Evolutionary conservation across 768 basidiomycete species (phyloP).

Genomic region (Scleroderma bovista): DNA sequence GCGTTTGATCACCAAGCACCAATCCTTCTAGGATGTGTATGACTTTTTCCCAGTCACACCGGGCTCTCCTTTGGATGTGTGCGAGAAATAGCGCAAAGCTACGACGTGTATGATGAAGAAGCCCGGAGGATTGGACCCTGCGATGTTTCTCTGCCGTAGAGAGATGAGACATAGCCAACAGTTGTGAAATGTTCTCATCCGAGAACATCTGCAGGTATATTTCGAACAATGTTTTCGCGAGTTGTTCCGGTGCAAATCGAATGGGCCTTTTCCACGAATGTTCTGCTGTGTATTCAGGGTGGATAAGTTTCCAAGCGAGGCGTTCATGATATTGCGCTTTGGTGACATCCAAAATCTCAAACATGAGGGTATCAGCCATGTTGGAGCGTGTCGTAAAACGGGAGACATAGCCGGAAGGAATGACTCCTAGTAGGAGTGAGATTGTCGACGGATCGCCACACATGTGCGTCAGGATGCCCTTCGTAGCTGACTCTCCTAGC

Average conservation of each 20-base stretch:
- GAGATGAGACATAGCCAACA: constrained; percentile 3
- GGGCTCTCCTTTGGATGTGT: constrained; percentile 33
- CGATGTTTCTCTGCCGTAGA: neutral
- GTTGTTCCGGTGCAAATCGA: constrained; percentile 19
- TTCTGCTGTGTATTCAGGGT: neutral
- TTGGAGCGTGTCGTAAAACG: constrained; percentile 28
- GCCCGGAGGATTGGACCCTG: constrained; percentile 5
- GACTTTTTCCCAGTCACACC: constrained; percentile 37
- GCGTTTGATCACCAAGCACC: constrained; percentile 7
- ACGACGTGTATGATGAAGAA: constrained; percentile 43
- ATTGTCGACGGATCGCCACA: constrained; percentile 25
- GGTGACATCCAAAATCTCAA: no score
- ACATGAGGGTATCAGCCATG: constrained; percentile 14
- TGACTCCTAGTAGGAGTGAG: constrained; percentile 22
- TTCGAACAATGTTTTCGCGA: constrained; percentile 18
- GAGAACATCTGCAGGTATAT: constrained; percentile 28
- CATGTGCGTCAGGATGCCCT: constrained; percentile 16
- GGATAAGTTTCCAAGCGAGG: constrained; percentile 22
- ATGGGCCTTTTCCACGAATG: neutral
- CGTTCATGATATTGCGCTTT: constrained; percentile 22
- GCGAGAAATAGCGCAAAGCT: constrained; percentile 43
- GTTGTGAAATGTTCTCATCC: constrained; percentile 19
- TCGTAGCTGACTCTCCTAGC: constrained; percentile 5
- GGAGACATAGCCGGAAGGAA: constrained; percentile 20
- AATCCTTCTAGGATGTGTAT: constrained; percentile 31